phyloP scores from a whole-genome alignment of 2,329 filamentous ascomycete species.

The Diatrype stigma region DNA sequence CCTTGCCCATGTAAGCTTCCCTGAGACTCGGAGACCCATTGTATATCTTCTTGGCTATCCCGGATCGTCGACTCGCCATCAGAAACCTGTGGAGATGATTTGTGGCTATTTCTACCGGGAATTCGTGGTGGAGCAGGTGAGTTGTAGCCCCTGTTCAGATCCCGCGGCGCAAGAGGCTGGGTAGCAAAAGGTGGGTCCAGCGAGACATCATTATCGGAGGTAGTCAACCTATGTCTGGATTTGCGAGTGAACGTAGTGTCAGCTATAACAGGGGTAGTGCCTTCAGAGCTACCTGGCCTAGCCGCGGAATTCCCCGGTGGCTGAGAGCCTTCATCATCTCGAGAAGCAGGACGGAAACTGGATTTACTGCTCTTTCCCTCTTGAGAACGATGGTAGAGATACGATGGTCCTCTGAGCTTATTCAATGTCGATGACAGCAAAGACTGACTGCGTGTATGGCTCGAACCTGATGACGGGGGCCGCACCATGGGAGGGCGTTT shows the following conservation, averaged over 20 bases:
- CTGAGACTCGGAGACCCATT: too few relatives aligned
- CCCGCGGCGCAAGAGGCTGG: neutral
- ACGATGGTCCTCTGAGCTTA: slow-evolving; percentile 28
- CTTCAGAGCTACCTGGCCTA: neutral
- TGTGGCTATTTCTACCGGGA: neutral
- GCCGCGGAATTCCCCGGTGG: neutral
- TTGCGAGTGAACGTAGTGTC: neutral
- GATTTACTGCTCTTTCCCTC: slow-evolving; percentile 9
- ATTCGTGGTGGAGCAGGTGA: neutral
- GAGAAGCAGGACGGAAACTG: too few relatives aligned
- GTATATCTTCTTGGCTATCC: too few relatives aligned
- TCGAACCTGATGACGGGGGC: slow-evolving; percentile 15
- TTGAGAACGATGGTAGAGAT: slow-evolving; percentile 23
- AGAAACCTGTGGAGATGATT: neutral
- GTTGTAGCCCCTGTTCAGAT: neutral
- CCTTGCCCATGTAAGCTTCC: too few relatives aligned
- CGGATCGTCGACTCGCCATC: neutral
- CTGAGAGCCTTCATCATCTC: neutral
- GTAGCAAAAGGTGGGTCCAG: neutral
- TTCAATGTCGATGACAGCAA: slow-evolving; percentile 26
- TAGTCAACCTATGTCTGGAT: neutral
- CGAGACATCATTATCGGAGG: neutral
- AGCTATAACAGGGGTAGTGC: neutral
- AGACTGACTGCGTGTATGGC: slow-evolving; percentile 27
- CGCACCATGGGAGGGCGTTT: slow-evolving; percentile 16